Base-by-base conservation (phyloP, 192 early-diverging fungal genomes). In the Haplosporangium gracile region DNA sequence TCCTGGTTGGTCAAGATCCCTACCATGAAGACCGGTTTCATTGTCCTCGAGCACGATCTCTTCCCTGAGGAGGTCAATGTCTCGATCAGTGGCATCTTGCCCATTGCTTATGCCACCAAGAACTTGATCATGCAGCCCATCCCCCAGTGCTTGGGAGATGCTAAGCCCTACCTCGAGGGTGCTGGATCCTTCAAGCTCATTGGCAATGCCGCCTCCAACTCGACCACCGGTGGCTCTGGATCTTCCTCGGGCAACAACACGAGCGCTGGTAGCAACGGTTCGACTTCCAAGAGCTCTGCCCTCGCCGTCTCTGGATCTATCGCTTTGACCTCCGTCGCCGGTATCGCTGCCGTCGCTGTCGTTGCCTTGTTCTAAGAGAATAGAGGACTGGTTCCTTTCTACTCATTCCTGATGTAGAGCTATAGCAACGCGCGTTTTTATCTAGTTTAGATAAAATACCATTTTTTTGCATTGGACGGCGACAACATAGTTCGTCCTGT, bases 1-100 rank as follows among this genome's bases (percentile, higher is more conserved):
- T 45, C 81, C 68, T 93, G 91, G 91, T 73, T 88, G 15, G 47
- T 65, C 49, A 88, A 89, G 71, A 88, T 88, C 72, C 76, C 90
- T 32, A 87, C 80, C 60, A 76, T 89, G 78, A 77, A 68, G 38
- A 83, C 80, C 15, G 92, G 92, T 57, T 89, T 89, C 80, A 77
- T 93, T 49, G 83, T 88, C 29, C 75, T 93, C 2, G 85, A 92
- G 79, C 92, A 93, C 72, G 92, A 93, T 80, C 78, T 93, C n/a
- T 90, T 88, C 70, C 47, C 69, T 47, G 68, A 81, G 47, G 89
- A 90, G 53, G 91, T 93, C 20, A 80, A 90, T 47, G 90, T 90
- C 11, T 90, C 92, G 7, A 68, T 89, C 22, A 77, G 51, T 36
- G 77, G 83, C 26, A 79, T 89, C 78, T 60, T 85, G 69, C 77